These are phyloP conservation scores for Epichloe coenophiala DNA, from an alignment of 2,329 filamentous ascomycete species.

Conservation along the genomic window DNA sequence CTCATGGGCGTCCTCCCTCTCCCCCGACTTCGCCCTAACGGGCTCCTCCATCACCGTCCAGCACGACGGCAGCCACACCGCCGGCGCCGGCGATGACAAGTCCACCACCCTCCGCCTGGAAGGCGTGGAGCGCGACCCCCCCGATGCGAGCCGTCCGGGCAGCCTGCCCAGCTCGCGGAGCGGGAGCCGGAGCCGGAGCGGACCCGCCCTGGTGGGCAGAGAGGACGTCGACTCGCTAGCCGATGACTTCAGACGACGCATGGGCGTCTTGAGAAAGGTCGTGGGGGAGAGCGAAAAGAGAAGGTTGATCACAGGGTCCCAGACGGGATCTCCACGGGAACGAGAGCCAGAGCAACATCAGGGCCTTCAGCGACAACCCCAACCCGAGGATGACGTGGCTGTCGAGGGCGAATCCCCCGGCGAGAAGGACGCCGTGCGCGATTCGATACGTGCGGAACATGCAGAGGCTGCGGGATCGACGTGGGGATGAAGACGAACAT, in stretches of 20 bases:
- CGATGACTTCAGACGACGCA: slow-evolving; percentile 43
- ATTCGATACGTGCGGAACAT: neutral
- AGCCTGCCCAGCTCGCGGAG: slow-evolving; percentile 12
- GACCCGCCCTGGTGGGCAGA: slow-evolving; percentile 17
- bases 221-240: slow-evolving; percentile 39
- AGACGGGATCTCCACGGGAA: neutral
- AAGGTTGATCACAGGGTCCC: slow-evolving; percentile 16
- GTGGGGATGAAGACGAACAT: neutral
- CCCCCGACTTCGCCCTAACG: slow-evolving; percentile 55
- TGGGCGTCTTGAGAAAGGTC: slow-evolving; percentile 40
- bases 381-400: neutral
- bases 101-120: slow-evolving; percentile 22
- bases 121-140: slow-evolving; percentile 24
- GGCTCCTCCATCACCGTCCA: slow-evolving; percentile 29
- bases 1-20: slow-evolving; percentile 57
- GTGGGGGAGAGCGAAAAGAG: slow-evolving; percentile 37
- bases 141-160: slow-evolving; percentile 11
- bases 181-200: slow-evolving; percentile 10
- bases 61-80: slow-evolving; percentile 19
- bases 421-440: neutral
- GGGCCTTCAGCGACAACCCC: neutral
- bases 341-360: neutral
- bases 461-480: neutral
- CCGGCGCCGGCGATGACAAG: slow-evolving; percentile 10
- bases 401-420: neutral